phyloP scores from a whole-genome alignment of 2,329 filamentous ascomycete species.

The Penicillium fuscoglaucum region DNA sequence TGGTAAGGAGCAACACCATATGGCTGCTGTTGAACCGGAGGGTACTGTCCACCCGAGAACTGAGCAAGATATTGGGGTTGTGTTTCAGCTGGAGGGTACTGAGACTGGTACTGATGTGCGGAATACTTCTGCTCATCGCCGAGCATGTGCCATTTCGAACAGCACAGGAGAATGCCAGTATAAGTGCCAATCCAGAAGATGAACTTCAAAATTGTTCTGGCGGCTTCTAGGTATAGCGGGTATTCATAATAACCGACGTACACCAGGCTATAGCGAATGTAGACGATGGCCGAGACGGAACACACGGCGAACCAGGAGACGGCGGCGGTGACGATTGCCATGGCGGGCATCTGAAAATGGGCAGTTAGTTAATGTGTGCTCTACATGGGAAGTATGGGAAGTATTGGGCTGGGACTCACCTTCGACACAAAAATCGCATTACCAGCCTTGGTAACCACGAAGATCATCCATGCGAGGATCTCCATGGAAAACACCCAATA shows the following conservation, averaged over 20 bases:
- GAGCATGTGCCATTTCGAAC: conserved; percentile 20
- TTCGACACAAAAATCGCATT: conserved; percentile 16
- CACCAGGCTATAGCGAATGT: conserved; percentile 17
- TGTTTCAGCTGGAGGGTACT: not conserved
- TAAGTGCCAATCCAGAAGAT: conserved; percentile 24
- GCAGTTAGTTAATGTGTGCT: not conserved
- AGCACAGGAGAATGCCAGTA: conserved; percentile 22
- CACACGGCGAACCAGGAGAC: conserved; percentile 23
- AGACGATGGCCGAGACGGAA: conserved; percentile 13
- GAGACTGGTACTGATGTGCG: not conserved
- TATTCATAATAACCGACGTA: not conserved
- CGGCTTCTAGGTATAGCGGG: conserved; percentile 15
- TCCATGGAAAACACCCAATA: conserved; percentile 25
- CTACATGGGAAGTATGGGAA: not conserved
- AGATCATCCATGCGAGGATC: conserved; percentile 23
- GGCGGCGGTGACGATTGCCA: conserved; percentile 15
- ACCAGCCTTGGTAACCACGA: conserved; percentile 18
- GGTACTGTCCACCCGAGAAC: not conserved
- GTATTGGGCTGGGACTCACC: conserved; percentile 10
- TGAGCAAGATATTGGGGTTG: not conserved
- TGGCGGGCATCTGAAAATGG: conserved; percentile 12
- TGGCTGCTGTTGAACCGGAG: not conserved
- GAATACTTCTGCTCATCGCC: conserved; percentile 5
- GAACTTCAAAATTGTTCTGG: conserved; percentile 16
- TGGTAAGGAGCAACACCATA: not conserved